Percentiles rank a stretch among this genome's conserved stretches.
These are phyloP conservation scores for Solioccasus polychromus DNA, from an alignment of 768 basidiomycete species.

Conservation along the genomic window DNA sequence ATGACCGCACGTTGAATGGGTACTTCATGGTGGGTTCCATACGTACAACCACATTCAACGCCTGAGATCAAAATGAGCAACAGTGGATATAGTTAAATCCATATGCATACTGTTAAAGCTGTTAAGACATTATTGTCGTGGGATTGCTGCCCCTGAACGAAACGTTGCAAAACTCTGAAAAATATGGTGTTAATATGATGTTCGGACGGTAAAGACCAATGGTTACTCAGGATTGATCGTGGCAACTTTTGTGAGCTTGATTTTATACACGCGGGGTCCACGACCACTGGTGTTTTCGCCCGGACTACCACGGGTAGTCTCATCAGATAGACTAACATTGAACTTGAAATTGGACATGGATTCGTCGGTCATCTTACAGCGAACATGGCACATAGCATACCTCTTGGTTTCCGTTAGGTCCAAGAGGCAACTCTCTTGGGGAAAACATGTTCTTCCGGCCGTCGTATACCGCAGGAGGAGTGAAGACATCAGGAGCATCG, in stretches of 20 bases:
- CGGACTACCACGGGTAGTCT: constrained; percentile 31
- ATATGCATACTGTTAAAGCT: constrained; percentile 52
- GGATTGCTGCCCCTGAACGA: constrained; percentile 61
- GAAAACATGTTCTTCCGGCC: constrained; percentile 78
- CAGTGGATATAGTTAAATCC: not conserved
- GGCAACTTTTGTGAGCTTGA: constrained; percentile 57
- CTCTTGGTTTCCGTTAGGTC: constrained; percentile 47
- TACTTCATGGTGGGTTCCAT: constrained; percentile 68
- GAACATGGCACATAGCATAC: constrained; percentile 30
- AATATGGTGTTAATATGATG: constrained; percentile 3
- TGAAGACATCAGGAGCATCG: constrained; percentile 64
- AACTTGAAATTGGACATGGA: constrained; percentile 43
- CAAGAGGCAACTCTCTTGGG: constrained; percentile 58
- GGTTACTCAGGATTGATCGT: constrained; percentile 55
- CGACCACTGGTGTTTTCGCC: constrained; percentile 32
- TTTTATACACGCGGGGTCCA: constrained; percentile 64
- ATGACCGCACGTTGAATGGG: constrained; percentile 72
- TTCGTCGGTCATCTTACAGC: not conserved
- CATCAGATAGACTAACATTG: constrained; percentile 50
- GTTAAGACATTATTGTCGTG: constrained; percentile 68
- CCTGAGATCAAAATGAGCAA: constrained; percentile 37
- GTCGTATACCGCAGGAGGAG: constrained; percentile 71
- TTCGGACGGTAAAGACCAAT: constrained; percentile 19
- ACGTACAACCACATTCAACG: constrained; percentile 70
- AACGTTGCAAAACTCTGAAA: constrained; percentile 58